A percentile compares a stretch with the other conserved stretches of the same genome.
phyloP scores from a whole-genome alignment of 164 flowering plant genomes.

The Euptelea pleiosperma region DNA sequence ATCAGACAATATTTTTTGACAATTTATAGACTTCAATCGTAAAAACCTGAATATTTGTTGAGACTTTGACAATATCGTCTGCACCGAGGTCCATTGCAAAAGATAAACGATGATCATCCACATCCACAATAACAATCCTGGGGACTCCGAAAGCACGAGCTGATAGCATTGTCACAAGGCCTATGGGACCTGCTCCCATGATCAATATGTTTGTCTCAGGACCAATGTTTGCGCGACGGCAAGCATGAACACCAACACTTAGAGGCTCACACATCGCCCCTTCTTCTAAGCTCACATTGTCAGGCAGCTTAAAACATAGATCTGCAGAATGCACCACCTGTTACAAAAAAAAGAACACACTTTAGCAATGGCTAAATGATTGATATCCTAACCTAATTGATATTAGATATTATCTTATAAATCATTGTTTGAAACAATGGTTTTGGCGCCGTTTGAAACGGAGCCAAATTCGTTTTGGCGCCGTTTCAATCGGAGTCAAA shows the following conservation, averaged over 20 bases:
- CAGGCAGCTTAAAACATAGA: slow-evolving; percentile 87
- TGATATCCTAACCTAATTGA: too few species aligned
- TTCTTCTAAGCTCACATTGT: slow-evolving; percentile 92
- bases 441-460: too few species aligned
- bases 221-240: slow-evolving; percentile 77
- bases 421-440: slow-evolving; percentile 29
- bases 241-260: slow-evolving; percentile 94
- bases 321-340: slow-evolving; percentile 93
- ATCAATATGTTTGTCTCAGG: slow-evolving; percentile 77
- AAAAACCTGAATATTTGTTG: slow-evolving; percentile 58
- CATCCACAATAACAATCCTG: slow-evolving; percentile 72
- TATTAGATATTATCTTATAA: too few species aligned
- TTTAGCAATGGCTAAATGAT: neutral
- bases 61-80: slow-evolving; percentile 63
- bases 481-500: too few species aligned
- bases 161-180: slow-evolving; percentile 77
- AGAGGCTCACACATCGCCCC: slow-evolving; percentile 99
- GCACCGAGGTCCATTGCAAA: slow-evolving; percentile 87
- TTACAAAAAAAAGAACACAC: slow-evolving; percentile 5
- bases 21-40: too few species aligned
- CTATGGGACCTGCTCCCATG: slow-evolving; percentile 98
- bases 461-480: too few species aligned
- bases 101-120: slow-evolving; percentile 71
- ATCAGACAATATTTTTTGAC: too few species aligned
- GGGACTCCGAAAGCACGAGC: slow-evolving; percentile 94